phyloP scores from a whole-genome alignment of 139 green algal genomes.

The Micractinium sp. region DNA sequence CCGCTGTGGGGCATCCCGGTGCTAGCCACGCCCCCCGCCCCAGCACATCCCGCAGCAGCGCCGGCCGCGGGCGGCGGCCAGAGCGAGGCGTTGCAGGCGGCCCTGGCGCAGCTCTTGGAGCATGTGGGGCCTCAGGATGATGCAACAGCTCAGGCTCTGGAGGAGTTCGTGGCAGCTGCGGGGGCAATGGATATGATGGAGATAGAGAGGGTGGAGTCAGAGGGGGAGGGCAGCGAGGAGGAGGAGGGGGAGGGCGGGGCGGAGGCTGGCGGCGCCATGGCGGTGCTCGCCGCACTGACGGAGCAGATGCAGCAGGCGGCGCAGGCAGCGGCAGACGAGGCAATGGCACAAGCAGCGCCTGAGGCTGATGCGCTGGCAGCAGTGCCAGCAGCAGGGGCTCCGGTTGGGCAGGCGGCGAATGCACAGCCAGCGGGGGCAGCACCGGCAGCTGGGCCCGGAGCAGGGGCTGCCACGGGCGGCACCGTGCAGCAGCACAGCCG shows the following conservation, averaged over 20 bases:
- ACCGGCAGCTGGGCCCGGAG: neutral
- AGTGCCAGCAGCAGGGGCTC: neutral
- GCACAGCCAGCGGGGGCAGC: neutral
- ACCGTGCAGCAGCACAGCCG: constrained; percentile 1
- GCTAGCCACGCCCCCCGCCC: neutral
- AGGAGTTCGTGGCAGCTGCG: neutral
- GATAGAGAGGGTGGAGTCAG: neutral
- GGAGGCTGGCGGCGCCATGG: neutral
- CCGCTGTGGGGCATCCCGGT: constrained; percentile 21
- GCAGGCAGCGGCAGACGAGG: neutral
- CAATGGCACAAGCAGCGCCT: neutral
- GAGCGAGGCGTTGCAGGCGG: neutral
- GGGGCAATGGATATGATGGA: neutral
- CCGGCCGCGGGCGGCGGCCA: neutral
- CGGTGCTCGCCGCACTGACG: neutral
- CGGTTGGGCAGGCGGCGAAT: neutral
- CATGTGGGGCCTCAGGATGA: neutral
- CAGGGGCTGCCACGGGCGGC: neutral
- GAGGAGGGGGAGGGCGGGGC: neutral
- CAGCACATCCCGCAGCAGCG: neutral
- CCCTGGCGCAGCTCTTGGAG: neutral
- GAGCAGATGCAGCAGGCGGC: neutral
- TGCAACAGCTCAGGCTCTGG: neutral
- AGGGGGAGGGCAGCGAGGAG: constrained; percentile 11
- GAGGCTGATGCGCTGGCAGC: neutral